Base-by-base conservation (phyloP, 163 green algal genomes). In the Chlamydomonas reinhardtii region DNA sequence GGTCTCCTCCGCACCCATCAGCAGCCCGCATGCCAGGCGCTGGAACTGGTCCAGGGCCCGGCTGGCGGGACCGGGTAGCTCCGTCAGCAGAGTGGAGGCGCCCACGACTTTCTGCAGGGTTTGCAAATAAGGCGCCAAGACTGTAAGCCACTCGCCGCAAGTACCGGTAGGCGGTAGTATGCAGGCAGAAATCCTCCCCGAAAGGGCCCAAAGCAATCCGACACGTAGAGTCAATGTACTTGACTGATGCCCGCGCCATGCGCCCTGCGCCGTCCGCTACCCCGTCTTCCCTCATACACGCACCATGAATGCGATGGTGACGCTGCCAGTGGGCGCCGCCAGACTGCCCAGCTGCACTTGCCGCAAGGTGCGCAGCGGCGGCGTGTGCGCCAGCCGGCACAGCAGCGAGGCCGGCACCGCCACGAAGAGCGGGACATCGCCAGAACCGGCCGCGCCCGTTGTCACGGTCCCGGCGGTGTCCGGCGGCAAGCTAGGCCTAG, bases 31-130 rank as follows among this genome's bases (percentile, higher is more conserved):
- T 20, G 70, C 70, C 35, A 76, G 35, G 35, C 70, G 70, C 70
- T 76, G 70, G 70, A 76, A 76, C 22, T 32, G 35, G 29, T 76
- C 70, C 70, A 76, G 70, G 29, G 70, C 70, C 24, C 70, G 70
- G 2, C 29, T 2, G 2, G 70, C 70, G 3, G 70, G 37, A 0
- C 37, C 35, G 20, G 70, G 70, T 37, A 76, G 70, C 4, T 76
- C 70, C 6, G 37, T 16, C 22, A 76, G 70, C 37, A 76, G 70
- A 9, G 70, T 76, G 17, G 70, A 31, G 37, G 70, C 35, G 24
- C 70, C 70, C 17, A 76, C 70, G 2, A 76, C 70, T 32, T 76
- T 74, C 68, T 74, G 68, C 68, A 31, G 17, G 68, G 16, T 16
- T 14, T 16, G 19, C 17, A 32, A 17, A 5, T 0, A 17, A 17